Percentiles rank a stretch among this genome's conserved stretches.
These are phyloP conservation scores for Claviceps purpurea DNA, from an alignment of 2,329 filamentous ascomycete species.

Conservation along the genomic window DNA sequence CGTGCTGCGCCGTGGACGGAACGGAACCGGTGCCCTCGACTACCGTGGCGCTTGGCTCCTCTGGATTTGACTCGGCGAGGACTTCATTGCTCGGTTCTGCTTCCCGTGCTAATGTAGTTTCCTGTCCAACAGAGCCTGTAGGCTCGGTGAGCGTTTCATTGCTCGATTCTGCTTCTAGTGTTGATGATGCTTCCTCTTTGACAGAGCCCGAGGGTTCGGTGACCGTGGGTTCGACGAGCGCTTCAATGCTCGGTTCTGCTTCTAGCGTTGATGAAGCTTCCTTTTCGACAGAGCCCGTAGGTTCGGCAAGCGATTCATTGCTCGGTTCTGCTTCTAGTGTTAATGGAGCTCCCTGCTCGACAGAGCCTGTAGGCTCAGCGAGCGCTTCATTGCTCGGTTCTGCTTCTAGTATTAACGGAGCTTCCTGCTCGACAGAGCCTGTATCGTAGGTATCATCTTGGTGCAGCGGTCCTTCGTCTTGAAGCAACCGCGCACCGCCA, in stretches of 20 bases:
- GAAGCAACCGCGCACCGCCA: constrained; percentile 13
- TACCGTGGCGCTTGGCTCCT: not conserved
- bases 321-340: not conserved
- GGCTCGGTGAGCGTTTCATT: not conserved
- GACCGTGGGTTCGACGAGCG: not conserved
- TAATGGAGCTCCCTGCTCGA: not conserved
- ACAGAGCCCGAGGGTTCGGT: not conserved
- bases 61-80: not conserved
- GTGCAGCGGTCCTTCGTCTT: constrained; percentile 8
- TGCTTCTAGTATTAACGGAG: no score
- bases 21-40: not conserved
- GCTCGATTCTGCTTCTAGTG: not conserved
- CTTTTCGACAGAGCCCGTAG: not conserved
- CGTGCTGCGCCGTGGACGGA: constrained; percentile 33
- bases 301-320: not conserved
- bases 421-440: not conserved
- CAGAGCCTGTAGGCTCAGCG: not conserved
- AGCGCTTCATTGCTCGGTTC: not conserved
- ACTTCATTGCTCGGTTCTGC: not conserved
- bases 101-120: not conserved
- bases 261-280: not conserved
- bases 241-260: not conserved
- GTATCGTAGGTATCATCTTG: not conserved
- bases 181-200: not conserved
- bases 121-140: not conserved